Evolutionary conservation across 352 stramenopile genomes (phyloP), one percentile per base, ranked within the genome.

Genomic region (Phytophthora pini): DNA sequence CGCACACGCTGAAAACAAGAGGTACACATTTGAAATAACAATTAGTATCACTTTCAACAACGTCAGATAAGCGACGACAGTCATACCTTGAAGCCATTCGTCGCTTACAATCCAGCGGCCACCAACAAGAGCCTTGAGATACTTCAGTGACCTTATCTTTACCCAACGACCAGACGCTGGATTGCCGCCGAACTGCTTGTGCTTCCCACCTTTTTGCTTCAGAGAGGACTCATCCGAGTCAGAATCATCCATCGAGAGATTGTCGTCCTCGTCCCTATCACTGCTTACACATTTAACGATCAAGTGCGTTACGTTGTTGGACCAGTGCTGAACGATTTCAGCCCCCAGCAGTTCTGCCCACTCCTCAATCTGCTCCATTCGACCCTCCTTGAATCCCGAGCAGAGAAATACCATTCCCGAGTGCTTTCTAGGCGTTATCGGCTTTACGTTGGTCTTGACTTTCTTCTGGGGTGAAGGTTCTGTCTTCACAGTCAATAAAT

Each of bases 71-170:
- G 10, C 3, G 53, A 26, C 13, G 29, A 15, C 34, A 50, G 45
- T 46, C 26, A 39, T 58, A 89, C 84, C 84, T 79, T 82, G 65
- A 22, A 96, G 70, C 88, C 88, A 96, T 15, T 88, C 76, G 32
- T 93, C 79, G 46, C 84, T 93, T 31, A 96, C 84, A 65, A 96
- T 90, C 88, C 88, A 96, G 26, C 86, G 82, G 8, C 88, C 88
- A 12, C 71, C 81, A 31, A 87, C 77, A 7, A 96, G 76, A 48
- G 82, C 88, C 54, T 94, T 94, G 22, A 96, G 74, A 31, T 94
- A 96, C 58, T 96, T 96, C 39, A 96, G 73, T 26, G 88, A 94
- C 13, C 88, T 79, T 43, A 91, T 92, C 64, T 91, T 93, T 22
- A 93, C 88, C 86, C 87, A 96, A 24, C 81, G 79, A 34, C 66